Percentiles rank a stretch among this genome's conserved stretches.
Evolutionary conservation across 2,329 filamentous ascomycete species (phyloP).

Genomic region (Diplocarpon rosae): DNA sequence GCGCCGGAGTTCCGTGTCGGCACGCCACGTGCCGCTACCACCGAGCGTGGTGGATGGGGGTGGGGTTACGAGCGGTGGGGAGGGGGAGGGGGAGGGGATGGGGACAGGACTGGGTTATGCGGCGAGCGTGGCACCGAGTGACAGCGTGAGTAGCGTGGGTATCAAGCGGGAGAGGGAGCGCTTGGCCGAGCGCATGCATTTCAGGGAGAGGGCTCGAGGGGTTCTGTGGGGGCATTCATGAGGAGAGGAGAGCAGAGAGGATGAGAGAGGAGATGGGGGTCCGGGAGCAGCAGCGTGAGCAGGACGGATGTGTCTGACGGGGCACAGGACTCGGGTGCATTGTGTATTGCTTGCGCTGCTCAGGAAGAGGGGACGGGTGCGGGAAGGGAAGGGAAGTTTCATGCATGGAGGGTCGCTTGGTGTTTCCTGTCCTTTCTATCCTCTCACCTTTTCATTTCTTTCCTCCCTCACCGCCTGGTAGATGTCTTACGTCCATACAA

Average conservation of each 20-base stretch:
- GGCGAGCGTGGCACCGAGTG: conserved; percentile 45
- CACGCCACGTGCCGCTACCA: conserved; percentile 18
- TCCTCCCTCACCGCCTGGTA: no score
- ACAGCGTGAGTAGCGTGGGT: conserved; percentile 54
- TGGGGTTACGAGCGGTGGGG: not conserved
- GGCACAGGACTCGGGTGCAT: no score
- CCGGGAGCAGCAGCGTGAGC: no score
- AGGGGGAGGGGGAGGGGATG: not conserved
- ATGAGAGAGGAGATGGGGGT: no score
- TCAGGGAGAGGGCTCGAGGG: conserved; percentile 4
- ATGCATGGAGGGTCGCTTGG: no score
- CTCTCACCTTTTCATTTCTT: no score
- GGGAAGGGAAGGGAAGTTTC: no score
- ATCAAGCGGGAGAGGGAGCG: conserved; percentile 22
- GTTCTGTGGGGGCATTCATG: conserved; percentile 1
- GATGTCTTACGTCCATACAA: no score
- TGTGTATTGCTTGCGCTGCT: no score
- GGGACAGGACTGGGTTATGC: conserved; percentile 34
- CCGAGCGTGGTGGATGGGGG: conserved; percentile 10
- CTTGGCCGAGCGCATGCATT: conserved; percentile 17
- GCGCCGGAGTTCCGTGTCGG: conserved; percentile 5
- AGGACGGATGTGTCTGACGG: no score
- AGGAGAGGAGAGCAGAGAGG: not conserved
- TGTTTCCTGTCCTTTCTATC: no score
- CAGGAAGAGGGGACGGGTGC: no score